A percentile compares a stretch with the other conserved stretches of the same genome.
phyloP scores from a whole-genome alignment of 2,329 filamentous ascomycete species.

The Calonectria hongkongensis region DNA sequence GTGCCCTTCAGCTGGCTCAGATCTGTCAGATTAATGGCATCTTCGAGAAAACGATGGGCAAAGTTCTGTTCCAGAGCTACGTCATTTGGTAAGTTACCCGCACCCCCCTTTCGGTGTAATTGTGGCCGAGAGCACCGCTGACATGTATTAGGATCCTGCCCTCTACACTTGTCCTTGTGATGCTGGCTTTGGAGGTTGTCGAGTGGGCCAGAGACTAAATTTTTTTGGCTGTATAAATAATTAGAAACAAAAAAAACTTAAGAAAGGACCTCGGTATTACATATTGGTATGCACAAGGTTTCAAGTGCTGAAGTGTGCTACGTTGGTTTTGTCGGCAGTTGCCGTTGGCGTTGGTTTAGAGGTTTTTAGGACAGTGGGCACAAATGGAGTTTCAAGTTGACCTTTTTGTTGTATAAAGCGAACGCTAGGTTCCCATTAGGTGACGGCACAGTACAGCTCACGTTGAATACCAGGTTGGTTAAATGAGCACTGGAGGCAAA shows the following conservation, averaged over 20 bases:
- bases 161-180: slow-evolving; percentile 91
- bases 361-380: slow-evolving; percentile 7
- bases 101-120: slow-evolving; percentile 28
- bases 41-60: slow-evolving; percentile 95
- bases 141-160: slow-evolving; percentile 84
- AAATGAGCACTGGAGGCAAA: not conserved
- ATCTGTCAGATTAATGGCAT: slow-evolving; percentile 99
- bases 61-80: slow-evolving; percentile 91
- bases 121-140: slow-evolving; percentile 50
- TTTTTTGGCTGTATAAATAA: not conserved
- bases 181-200: slow-evolving; percentile 93
- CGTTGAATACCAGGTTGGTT: not conserved
- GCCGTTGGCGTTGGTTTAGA: slow-evolving; percentile 34
- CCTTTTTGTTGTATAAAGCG: not conserved
- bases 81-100: slow-evolving; percentile 84
- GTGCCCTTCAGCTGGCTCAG: slow-evolving; percentile 94
- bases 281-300: not conserved
- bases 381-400: slow-evolving; percentile 5
- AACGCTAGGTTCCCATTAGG: not conserved
- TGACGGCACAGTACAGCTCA: not conserved
- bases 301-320: not conserved
- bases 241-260: not conserved
- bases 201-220: slow-evolving; percentile 81
- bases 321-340: not conserved
- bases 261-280: not conserved